Conservation (phyloP, 2,329 filamentous ascomycete genomes). For the Exophiala sideris region DNA sequence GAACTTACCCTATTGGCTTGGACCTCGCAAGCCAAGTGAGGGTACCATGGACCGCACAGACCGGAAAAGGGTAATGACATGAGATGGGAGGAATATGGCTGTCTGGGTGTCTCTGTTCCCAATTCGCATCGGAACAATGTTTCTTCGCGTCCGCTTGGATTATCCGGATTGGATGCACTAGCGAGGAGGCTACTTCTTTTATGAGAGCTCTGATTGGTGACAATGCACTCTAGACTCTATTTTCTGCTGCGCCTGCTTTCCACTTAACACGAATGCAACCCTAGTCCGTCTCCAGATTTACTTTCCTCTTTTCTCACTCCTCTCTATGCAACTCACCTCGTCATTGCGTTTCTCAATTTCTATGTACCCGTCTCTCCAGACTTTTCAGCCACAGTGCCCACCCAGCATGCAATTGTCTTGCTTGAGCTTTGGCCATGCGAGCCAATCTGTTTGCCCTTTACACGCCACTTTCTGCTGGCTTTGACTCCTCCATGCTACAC, state of each 20-base stretch:
- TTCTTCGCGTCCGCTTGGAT: background rate
- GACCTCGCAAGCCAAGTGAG: too few species aligned
- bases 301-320: background rate
- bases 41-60: too few species aligned
- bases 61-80: too few species aligned
- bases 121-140: background rate
- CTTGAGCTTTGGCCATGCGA: slow-evolving; percentile 6
- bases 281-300: background rate
- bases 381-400: background rate
- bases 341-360: too few species aligned
- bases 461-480: background rate
- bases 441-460: slow-evolving; percentile 4
- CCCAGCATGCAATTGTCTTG: background rate
- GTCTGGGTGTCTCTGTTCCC: background rate
- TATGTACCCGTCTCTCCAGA: too few species aligned
- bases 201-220: background rate
- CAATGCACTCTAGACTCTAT: background rate
- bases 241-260: background rate
- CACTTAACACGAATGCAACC: background rate
- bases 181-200: background rate
- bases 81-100: background rate
- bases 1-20: too few species aligned
- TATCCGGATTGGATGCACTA: background rate
- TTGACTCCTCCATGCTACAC: background rate
- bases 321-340: too few species aligned